phyloP scores from a whole-genome alignment of 345 rosid genomes.

The Camelina neglecta region DNA sequence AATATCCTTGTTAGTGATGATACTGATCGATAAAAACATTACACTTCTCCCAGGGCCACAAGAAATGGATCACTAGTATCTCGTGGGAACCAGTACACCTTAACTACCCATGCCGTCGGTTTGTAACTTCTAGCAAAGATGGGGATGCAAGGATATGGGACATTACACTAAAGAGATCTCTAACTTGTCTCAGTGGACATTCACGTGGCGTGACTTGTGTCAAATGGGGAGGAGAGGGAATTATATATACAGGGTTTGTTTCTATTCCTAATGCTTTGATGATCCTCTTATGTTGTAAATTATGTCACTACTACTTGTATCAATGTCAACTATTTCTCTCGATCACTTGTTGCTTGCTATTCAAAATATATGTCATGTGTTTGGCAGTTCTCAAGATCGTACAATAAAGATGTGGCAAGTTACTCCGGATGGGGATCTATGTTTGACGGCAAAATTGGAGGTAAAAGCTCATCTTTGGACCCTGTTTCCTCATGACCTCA shows the following conservation, averaged over 20 bases:
- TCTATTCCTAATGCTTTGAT: too few species aligned
- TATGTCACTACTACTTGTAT: too few species aligned
- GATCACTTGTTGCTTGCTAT: slow-evolving; percentile 31
- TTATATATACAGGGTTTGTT: neutral
- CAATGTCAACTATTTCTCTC: too few species aligned
- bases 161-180: slow-evolving; percentile 52
- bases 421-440: slow-evolving; percentile 67
- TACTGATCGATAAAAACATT: too few species aligned
- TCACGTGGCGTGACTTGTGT: neutral
- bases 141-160: slow-evolving; percentile 93
- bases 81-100: slow-evolving; percentile 88
- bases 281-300: too few species aligned
- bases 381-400: slow-evolving; percentile 76
- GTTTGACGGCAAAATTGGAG: slow-evolving; percentile 52
- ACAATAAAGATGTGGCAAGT: slow-evolving; percentile 85
- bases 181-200: neutral
- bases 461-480: too few species aligned
- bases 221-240: neutral
- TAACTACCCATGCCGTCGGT: slow-evolving; percentile 73
- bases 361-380: slow-evolving; percentile 49
- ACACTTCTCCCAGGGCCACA: slow-evolving; percentile 65
- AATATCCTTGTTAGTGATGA: neutral
- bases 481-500: too few species aligned
- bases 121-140: slow-evolving; percentile 89
- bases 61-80: slow-evolving; percentile 82